A percentile compares a stretch with the other conserved stretches of the same genome.
phyloP scores from a whole-genome alignment of 345 rosid genomes.

The Dimocarpus longan region DNA sequence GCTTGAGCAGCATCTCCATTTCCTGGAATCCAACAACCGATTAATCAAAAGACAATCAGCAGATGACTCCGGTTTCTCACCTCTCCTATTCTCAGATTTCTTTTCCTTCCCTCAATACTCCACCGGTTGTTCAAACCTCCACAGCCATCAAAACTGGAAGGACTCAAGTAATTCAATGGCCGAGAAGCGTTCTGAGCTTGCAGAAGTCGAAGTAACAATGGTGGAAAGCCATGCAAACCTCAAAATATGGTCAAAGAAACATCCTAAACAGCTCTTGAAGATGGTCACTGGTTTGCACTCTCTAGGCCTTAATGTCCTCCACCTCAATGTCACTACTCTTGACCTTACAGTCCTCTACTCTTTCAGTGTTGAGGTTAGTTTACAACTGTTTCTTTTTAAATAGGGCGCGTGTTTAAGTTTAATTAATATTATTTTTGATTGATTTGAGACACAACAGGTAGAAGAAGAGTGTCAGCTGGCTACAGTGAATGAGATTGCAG shows the following conservation, averaged over 20 bases:
- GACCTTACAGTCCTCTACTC: conserved; percentile 53
- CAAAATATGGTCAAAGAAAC: conserved; percentile 49
- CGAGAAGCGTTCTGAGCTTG: conserved; percentile 25
- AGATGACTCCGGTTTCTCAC: neutral
- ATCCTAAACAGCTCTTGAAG: conserved; percentile 55
- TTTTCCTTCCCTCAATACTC: conserved; percentile 62
- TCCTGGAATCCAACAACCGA: conserved; percentile 44
- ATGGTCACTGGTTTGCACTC: conserved; percentile 50
- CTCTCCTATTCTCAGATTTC: conserved; percentile 36
- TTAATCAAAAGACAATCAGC: conserved; percentile 10
- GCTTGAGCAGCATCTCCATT: conserved; percentile 67
- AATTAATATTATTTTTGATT: neutral
- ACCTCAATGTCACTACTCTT: conserved; percentile 57
- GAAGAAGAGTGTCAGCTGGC: conserved; percentile 52
- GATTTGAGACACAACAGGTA: conserved; percentile 32
- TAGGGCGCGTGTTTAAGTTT: neutral
- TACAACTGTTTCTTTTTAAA: neutral
- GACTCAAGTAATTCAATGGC: conserved; percentile 4
- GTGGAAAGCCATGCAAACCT: conserved; percentile 59
- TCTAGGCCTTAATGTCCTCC: conserved; percentile 50
- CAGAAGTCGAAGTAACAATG: conserved; percentile 69
- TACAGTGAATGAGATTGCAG: conserved; percentile 54
- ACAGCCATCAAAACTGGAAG: neutral
- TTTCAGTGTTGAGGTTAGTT: conserved; percentile 59
- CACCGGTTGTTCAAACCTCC: conserved; percentile 16